phyloP scores from a whole-genome alignment of 2,329 filamentous ascomycete species.

The Phaeosphaeria sp. region DNA sequence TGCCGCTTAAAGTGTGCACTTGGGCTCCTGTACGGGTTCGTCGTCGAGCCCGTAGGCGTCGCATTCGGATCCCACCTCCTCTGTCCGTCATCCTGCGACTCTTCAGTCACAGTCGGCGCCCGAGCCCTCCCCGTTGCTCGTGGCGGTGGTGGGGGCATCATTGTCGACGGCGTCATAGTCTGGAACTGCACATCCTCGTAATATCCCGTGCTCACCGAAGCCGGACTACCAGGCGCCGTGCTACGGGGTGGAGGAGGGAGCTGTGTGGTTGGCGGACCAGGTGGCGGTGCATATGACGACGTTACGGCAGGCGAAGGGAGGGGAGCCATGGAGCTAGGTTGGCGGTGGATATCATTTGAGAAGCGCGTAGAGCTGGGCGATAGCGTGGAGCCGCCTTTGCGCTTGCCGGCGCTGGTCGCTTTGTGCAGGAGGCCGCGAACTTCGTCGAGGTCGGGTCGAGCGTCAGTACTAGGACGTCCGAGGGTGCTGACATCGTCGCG shows the following conservation, averaged over 20 bases:
- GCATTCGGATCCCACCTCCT: constrained; percentile 18
- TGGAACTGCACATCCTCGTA: constrained; percentile 45
- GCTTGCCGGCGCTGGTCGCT: constrained; percentile 54
- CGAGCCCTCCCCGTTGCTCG: constrained; percentile 27
- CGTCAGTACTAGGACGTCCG: constrained; percentile 51
- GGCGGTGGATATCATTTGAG: constrained; percentile 25
- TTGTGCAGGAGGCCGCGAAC: constrained; percentile 54
- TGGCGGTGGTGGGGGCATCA: no score
- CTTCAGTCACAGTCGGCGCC: constrained; percentile 19
- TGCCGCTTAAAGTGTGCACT: constrained; percentile 17
- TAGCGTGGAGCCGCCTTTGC: constrained; percentile 40
- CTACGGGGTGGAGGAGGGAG: constrained; percentile 26
- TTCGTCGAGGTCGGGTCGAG: constrained; percentile 54
- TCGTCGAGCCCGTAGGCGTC: constrained; percentile 9
- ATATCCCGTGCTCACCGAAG: constrained; percentile 39
- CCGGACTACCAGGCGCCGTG: constrained; percentile 37
- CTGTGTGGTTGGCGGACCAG: constrained; percentile 14
- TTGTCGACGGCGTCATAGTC: constrained; percentile 39
- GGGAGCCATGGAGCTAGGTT: constrained; percentile 32
- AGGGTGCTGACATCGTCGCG: constrained; percentile 48
- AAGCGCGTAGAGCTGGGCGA: constrained; percentile 27
- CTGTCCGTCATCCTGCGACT: constrained; percentile 23
- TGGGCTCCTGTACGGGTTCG: constrained; percentile 22
- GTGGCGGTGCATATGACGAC: constrained; percentile 33
- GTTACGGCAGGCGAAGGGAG: constrained; percentile 31